Evolutionary conservation across 257 asterid species (phyloP).

Genomic region (Solanum piurae): DNA sequence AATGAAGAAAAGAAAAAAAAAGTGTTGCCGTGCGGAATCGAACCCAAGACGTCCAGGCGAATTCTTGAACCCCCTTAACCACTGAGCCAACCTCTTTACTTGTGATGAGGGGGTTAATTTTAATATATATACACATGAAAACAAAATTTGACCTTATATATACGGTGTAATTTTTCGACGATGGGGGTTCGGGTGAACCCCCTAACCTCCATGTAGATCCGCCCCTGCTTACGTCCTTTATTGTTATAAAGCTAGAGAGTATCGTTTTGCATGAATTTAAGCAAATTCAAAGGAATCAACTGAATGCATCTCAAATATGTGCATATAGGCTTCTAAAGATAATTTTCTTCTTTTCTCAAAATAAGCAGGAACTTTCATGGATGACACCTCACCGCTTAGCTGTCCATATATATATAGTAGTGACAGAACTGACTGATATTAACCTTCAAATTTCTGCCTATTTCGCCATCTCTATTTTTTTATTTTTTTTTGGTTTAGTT

Average conservation of each 20-base stretch:
- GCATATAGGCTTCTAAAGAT: neutral
- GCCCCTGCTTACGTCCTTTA: neutral
- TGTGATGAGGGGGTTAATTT: too few species aligned
- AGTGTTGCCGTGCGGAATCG: too few species aligned
- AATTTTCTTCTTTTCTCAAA: neutral
- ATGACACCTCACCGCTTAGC: neutral
- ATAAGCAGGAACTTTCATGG: neutral
- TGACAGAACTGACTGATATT: neutral
- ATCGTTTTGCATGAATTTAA: neutral
- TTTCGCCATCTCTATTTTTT: neutral
- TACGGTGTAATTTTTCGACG: too few species aligned
- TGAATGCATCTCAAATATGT: neutral
- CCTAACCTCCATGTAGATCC: too few species aligned
- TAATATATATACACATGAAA: too few species aligned
- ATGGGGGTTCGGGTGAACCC: too few species aligned
- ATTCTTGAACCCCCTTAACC: too few species aligned
- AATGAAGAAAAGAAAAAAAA: too few species aligned
- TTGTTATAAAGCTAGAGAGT: neutral
- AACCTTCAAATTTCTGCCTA: neutral
- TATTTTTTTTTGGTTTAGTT: neutral
- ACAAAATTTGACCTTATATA: too few species aligned
- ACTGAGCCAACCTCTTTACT: too few species aligned
- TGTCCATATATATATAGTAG: too few species aligned
- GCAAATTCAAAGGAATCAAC: neutral
- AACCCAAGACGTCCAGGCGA: too few species aligned